Evolutionary conservation across 768 basidiomycete genomes (phyloP).

Genomic region (Psilocybe tampanensis): DNA sequence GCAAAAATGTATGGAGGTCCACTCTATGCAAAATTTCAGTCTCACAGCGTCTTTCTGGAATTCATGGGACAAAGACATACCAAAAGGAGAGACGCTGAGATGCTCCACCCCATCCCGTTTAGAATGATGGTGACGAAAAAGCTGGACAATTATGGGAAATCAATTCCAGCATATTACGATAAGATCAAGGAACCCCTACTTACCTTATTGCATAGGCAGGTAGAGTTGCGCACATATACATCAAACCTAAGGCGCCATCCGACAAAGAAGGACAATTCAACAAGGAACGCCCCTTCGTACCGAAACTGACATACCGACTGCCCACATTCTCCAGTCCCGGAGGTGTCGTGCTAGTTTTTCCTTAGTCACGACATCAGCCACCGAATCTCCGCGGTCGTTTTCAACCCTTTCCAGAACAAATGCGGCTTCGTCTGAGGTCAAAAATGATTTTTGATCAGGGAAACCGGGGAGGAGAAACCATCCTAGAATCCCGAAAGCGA

Average conservation of each 20-base stretch:
- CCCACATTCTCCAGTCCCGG: constrained; percentile 53
- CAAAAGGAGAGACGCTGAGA: constrained; percentile 42
- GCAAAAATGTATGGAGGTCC: constrained; percentile 52
- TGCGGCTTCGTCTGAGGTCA: constrained; percentile 41
- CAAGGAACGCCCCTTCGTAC: background rate
- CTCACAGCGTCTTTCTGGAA: background rate
- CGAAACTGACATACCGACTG: constrained; percentile 33
- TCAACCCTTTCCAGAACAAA: constrained; percentile 47
- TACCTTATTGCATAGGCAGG: constrained; percentile 54
- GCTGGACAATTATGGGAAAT: constrained; percentile 21
- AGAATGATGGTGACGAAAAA: constrained; percentile 51
- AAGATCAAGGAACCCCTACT: constrained; percentile 9
- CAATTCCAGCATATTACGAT: background rate
- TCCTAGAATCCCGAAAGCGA: constrained; percentile 41
- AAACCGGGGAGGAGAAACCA: constrained; percentile 50
- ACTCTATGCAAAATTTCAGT: constrained; percentile 30
- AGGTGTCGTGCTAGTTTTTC: constrained; percentile 38
- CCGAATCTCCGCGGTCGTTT: constrained; percentile 50
- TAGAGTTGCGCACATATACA: constrained; percentile 53
- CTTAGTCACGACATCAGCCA: constrained; percentile 42
- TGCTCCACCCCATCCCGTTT: constrained; percentile 50
- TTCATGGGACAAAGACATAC: constrained; percentile 26
- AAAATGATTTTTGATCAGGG: constrained; percentile 50
- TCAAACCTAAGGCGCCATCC: constrained; percentile 32
- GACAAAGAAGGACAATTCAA: background rate